These are phyloP conservation scores for Epichloe uncinata DNA, from an alignment of 2,329 filamentous ascomycete species.

Conservation along the genomic window DNA sequence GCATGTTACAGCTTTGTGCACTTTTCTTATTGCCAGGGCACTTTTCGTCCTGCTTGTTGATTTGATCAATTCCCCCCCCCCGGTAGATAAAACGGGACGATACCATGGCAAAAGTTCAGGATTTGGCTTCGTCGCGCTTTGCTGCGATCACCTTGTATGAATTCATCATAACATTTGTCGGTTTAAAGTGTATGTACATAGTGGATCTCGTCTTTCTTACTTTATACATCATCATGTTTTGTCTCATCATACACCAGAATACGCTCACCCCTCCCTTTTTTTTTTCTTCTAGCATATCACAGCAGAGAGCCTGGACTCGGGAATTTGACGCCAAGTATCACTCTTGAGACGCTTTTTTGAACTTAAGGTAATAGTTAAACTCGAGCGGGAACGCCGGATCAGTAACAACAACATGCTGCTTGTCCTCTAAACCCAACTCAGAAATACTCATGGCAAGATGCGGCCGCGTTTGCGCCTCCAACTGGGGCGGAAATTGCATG, in stretches of 20 bases:
- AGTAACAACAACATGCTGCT: constrained; percentile 82
- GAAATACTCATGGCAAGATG: constrained; percentile 68
- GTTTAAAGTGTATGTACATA: background rate
- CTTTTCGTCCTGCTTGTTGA: background rate
- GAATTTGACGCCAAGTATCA: background rate
- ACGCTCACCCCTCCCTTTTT: no score
- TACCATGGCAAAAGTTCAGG: constrained; percentile 15
- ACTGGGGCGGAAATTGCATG: constrained; percentile 67
- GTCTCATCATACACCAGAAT: no score
- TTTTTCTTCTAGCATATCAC: no score
- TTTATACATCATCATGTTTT: no score
- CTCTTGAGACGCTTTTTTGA: constrained; percentile 18
- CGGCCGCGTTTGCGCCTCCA: constrained; percentile 72
- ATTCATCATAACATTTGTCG: background rate
- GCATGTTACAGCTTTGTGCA: constrained; percentile 4
- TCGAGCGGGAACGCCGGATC: constrained; percentile 78
- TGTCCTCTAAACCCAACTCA: constrained; percentile 59
- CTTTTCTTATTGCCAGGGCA: constrained; percentile 5
- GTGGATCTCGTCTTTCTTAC: no score
- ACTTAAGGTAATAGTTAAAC: constrained; percentile 42
- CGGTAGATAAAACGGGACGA: constrained; percentile 18
- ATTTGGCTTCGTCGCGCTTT: background rate
- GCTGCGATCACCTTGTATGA: background rate
- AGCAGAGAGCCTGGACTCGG: no score
- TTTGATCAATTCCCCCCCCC: no score